Evolutionary conservation across 2,329 filamentous ascomycete genomes (phyloP).

Genomic region (Curvularia verruculosa): DNA sequence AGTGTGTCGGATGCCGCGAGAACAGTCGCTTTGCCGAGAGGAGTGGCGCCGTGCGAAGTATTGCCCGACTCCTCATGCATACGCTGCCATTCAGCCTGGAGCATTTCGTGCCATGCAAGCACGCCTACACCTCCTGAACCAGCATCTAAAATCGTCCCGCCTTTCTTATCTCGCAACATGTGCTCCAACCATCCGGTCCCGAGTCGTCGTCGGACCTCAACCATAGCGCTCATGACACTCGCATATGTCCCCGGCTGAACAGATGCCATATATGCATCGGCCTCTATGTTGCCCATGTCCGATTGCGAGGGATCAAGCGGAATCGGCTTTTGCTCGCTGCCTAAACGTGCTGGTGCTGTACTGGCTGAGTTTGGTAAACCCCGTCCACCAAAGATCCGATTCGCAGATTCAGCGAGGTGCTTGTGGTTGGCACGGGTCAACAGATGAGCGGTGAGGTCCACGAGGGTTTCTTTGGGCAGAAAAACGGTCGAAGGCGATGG

Average conservation of each 20-base stretch:
- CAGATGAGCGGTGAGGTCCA: constrained; percentile 71
- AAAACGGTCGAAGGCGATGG: constrained; percentile 75
- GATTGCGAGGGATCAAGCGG: constrained; percentile 67
- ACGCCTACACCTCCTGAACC: constrained; percentile 76
- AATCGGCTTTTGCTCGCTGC: constrained; percentile 67
- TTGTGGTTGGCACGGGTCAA: constrained; percentile 69
- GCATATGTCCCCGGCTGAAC: constrained; percentile 75
- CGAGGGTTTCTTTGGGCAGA: constrained; percentile 73
- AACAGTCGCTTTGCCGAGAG: constrained; percentile 78
- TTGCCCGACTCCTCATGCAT: constrained; percentile 56
- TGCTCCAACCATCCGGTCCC: constrained; percentile 73
- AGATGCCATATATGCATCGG: constrained; percentile 72
- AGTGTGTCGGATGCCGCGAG: constrained; percentile 77
- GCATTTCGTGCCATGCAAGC: constrained; percentile 76
- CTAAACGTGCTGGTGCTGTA: constrained; percentile 61
- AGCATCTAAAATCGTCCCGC: constrained; percentile 73
- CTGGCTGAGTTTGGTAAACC: constrained; percentile 80
- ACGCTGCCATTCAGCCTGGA: constrained; percentile 80
- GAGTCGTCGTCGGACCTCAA: constrained; percentile 75
- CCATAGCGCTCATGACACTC: constrained; percentile 68
- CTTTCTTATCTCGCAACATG: constrained; percentile 65
- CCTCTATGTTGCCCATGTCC: constrained; percentile 76
- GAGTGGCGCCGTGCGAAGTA: constrained; percentile 45
- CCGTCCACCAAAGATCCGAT: constrained; percentile 75
- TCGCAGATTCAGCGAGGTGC: constrained; percentile 75